These are phyloP conservation scores for Powellomyces hirtus DNA, from an alignment of 192 early-diverging fungal genomes.

Conservation along the genomic window DNA sequence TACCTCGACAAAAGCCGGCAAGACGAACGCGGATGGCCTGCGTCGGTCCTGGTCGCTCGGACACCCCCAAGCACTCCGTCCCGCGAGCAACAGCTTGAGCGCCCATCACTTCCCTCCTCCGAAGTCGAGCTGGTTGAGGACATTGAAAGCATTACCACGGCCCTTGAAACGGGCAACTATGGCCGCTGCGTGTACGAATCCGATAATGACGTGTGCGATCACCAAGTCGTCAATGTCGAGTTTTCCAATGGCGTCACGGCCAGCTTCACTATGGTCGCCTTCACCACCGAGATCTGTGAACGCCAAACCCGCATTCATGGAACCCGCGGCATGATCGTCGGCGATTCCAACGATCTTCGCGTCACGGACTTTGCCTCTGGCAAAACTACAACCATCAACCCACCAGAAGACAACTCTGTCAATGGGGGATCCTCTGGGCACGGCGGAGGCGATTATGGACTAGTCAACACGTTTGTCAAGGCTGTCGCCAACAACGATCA, in stretches of 20 bases:
- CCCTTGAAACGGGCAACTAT: constrained; percentile 53
- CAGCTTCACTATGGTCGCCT: constrained; percentile 58
- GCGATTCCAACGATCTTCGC: constrained; percentile 47
- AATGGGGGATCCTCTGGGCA: constrained; percentile 31
- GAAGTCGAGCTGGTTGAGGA: constrained; percentile 41
- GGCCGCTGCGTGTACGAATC: constrained; percentile 68
- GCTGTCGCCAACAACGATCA: constrained; percentile 31
- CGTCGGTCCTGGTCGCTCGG: constrained; percentile 50
- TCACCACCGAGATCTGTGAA: constrained; percentile 52
- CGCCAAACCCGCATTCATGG: constrained; percentile 55
- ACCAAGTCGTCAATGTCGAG: constrained; percentile 61
- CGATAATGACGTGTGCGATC: constrained; percentile 69
- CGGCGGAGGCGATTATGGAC: constrained; percentile 48
- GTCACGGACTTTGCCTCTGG: constrained; percentile 47
- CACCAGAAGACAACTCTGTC: neutral
- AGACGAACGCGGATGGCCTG: constrained; percentile 52
- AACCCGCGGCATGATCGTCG: constrained; percentile 51
- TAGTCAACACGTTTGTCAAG: constrained; percentile 39
- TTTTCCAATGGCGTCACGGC: constrained; percentile 52
- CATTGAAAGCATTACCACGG: constrained; percentile 55
- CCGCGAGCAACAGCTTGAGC: neutral
- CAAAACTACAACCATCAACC: constrained; percentile 28
- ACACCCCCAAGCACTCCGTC: neutral
- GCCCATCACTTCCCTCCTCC: neutral
- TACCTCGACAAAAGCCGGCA: constrained; percentile 46